phyloP scores from a whole-genome alignment of 768 basidiomycete species.

The Collybia mongolica region DNA sequence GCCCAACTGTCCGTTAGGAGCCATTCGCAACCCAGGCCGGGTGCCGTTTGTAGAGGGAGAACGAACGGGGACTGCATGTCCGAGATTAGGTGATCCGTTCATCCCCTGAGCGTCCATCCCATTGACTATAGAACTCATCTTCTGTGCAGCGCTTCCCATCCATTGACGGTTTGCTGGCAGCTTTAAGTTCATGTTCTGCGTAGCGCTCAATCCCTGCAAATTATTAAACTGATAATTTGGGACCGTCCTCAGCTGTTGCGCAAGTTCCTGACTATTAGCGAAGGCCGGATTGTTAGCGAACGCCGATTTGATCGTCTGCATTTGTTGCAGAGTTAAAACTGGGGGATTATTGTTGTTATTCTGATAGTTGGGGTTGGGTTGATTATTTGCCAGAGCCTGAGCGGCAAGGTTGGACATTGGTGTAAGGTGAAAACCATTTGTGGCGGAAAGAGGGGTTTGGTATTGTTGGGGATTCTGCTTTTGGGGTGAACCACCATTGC shows the following conservation, averaged over 20 bases:
- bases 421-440: conserved; percentile 51
- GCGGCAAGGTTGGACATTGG: conserved; percentile 33
- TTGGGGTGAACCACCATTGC: neutral
- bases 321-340: conserved; percentile 52
- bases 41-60: conserved; percentile 59
- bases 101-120: conserved; percentile 26
- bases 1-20: conserved; percentile 39
- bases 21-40: conserved; percentile 32
- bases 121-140: conserved; percentile 30
- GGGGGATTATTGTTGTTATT: conserved; percentile 34
- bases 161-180: conserved; percentile 31
- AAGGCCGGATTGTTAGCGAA: conserved; percentile 39
- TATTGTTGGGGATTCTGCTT: conserved; percentile 2
- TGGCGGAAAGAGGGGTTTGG: conserved; percentile 15
- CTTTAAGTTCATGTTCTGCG: conserved; percentile 40
- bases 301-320: conserved; percentile 58
- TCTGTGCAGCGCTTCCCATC: conserved; percentile 28
- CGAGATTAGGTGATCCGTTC: conserved; percentile 29
- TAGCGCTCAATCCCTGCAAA: conserved; percentile 24
- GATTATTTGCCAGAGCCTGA: conserved; percentile 35
- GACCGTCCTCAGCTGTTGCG: conserved; percentile 4
- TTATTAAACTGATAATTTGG: conserved; percentile 33
- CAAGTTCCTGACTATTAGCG: conserved; percentile 29
- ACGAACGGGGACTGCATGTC: conserved; percentile 38
- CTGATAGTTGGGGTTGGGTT: conserved; percentile 29